Conservation (phyloP, 2,329 filamentous ascomycete species). For the Coniochaeta hoffmannii region DNA sequence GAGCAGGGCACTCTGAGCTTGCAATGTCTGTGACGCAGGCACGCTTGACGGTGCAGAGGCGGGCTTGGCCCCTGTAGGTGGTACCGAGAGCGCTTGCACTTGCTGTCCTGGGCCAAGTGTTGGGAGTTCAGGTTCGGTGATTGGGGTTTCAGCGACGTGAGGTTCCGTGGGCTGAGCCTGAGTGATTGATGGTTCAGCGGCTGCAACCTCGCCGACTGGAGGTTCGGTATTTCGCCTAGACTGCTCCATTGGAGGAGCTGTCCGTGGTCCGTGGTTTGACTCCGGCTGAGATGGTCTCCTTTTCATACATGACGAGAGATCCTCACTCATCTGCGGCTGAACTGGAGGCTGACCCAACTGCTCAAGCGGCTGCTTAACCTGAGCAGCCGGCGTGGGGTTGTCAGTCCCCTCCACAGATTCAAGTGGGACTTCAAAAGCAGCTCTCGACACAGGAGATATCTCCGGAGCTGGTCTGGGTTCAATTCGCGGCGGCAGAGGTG, state of each 20-base stretch:
- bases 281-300: background rate
- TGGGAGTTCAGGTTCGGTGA: background rate
- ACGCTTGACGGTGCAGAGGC: background rate
- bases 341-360: background rate
- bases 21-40: background rate
- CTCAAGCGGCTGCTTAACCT: background rate
- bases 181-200: background rate
- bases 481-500: background rate
- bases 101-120: background rate
- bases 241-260: background rate
- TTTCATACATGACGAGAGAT: background rate
- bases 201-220: background rate
- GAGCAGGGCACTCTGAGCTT: background rate
- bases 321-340: background rate
- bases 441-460: background rate
- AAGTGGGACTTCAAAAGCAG: constrained; percentile 1
- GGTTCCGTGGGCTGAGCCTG: background rate
- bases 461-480: background rate
- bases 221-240: background rate
- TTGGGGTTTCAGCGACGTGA: background rate
- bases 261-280: background rate
- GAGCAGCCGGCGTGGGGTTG: background rate
- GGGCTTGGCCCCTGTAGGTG: background rate
- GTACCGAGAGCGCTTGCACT: background rate
- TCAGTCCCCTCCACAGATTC: background rate